A percentile compares a stretch with the other conserved stretches of the same genome.
Conservation (phyloP, 2,329 filamentous ascomycete species). For the Tolypocladium ophioglossoides region DNA sequence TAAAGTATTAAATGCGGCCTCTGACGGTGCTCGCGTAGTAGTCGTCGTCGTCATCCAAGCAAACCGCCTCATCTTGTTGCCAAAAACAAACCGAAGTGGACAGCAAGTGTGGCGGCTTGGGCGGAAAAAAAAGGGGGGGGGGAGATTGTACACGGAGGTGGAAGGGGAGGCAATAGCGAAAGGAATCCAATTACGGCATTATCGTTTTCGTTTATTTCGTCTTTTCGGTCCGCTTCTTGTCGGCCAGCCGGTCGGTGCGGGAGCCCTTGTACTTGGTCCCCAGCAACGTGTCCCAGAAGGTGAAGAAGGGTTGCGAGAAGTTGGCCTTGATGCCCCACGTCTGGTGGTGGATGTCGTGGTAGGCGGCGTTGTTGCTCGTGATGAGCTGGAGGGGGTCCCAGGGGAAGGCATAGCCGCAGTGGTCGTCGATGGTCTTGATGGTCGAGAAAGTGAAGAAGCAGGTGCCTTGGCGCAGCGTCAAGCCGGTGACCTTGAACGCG, state of each 20-base stretch:
- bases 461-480: slow-evolving; percentile 82
- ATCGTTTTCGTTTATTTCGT: slow-evolving; percentile 9
- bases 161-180: neutral
- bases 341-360: slow-evolving; percentile 98
- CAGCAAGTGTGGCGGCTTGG: neutral
- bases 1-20: neutral
- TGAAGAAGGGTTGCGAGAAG: slow-evolving; percentile 87
- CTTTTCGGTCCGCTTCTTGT: slow-evolving; percentile 21
- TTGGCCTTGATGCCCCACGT: slow-evolving; percentile 98
- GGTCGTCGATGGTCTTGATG: slow-evolving; percentile 95
- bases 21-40: neutral
- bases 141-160: neutral
- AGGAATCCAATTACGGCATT: neutral
- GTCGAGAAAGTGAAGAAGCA: slow-evolving; percentile 82
- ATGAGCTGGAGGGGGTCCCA: slow-evolving; percentile 90
- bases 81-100: neutral
- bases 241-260: slow-evolving; percentile 28
- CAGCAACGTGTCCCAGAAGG: slow-evolving; percentile 80
- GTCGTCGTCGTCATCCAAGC: neutral
- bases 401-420: slow-evolving; percentile 92
- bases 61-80: neutral
- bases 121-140: neutral
- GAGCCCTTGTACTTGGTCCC: slow-evolving; percentile 75
- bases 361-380: slow-evolving; percentile 89
- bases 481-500: slow-evolving; percentile 68